A percentile compares a stretch with the other conserved stretches of the same genome.
Evolutionary conservation across 2,329 filamentous ascomycete genomes (phyloP).

Genomic region (Talaromyces rugulosus): DNA sequence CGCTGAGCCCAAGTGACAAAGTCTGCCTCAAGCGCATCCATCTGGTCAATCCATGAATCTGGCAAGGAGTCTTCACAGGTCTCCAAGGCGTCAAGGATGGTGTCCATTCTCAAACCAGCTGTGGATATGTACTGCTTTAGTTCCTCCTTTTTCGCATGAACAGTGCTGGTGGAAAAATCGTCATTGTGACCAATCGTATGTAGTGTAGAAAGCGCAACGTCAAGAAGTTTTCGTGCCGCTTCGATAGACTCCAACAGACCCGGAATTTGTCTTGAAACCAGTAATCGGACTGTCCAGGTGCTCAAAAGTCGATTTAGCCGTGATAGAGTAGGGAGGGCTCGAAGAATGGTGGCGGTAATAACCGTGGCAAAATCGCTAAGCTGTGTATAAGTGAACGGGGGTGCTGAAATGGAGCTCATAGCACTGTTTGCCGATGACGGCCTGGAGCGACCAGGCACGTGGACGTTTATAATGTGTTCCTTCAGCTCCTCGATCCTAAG

Average conservation of each 20-base stretch:
- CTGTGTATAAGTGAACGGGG: slow-evolving; percentile 54
- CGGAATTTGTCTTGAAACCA: slow-evolving; percentile 70
- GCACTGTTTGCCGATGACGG: slow-evolving; percentile 44
- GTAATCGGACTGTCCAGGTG: slow-evolving; percentile 72
- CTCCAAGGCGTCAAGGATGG: slow-evolving; percentile 81
- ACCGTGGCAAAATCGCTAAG: slow-evolving; percentile 89
- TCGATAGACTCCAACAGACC: slow-evolving; percentile 61
- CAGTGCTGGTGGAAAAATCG: slow-evolving; percentile 30
- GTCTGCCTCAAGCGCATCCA: slow-evolving; percentile 73
- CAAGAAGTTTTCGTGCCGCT: slow-evolving; percentile 29
- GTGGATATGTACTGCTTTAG: slow-evolving; percentile 66
- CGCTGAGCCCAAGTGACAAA: slow-evolving; percentile 78
- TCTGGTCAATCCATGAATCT: slow-evolving; percentile 78
- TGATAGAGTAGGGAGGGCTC: slow-evolving; percentile 76
- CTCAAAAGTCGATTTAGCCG: slow-evolving; percentile 68
- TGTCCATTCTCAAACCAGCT: slow-evolving; percentile 71
- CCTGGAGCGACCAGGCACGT: slow-evolving; percentile 62
- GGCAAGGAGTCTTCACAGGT: slow-evolving; percentile 79
- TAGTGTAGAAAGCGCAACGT: slow-evolving; percentile 29
- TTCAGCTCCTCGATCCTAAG: slow-evolving; percentile 71
- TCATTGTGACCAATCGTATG: slow-evolving; percentile 22
- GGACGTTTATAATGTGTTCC: slow-evolving; percentile 75
- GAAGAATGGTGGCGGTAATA: slow-evolving; percentile 86
- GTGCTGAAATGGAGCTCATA: slow-evolving; percentile 34
- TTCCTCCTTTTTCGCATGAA: slow-evolving; percentile 46